Conservation (phyloP, 306 rosid species). For the Cucurbita moschata region DNA sequence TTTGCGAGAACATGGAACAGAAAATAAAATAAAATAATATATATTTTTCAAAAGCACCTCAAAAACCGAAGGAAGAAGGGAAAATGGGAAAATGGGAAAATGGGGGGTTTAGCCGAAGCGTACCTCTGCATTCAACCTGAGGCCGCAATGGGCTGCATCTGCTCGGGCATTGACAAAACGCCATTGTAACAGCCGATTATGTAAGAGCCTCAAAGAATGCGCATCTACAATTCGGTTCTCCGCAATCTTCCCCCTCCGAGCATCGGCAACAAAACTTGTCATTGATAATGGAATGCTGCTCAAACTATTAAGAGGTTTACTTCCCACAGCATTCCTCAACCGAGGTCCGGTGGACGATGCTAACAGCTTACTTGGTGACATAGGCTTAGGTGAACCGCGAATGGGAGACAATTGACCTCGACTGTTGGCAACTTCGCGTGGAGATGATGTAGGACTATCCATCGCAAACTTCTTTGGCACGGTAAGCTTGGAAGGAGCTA, state of each 20-base stretch:
- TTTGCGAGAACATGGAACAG: neutral
- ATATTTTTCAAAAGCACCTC: neutral
- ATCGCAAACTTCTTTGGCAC: conserved; percentile 24
- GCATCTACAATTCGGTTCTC: conserved; percentile 49
- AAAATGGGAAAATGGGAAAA: neutral
- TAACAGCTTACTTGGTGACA: conserved; percentile 50
- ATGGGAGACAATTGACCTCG: conserved; percentile 52
- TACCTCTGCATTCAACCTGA: conserved; percentile 83
- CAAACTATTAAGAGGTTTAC: conserved; percentile 23
- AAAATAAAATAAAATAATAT: neutral
- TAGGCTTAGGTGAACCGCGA: conserved; percentile 38
- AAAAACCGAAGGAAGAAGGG: neutral
- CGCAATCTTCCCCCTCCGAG: conserved; percentile 59
- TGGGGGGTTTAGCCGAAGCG: neutral
- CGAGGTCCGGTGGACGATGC: conserved; percentile 21
- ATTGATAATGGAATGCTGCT: conserved; percentile 41
- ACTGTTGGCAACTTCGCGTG: conserved; percentile 35
- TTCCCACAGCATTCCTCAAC: conserved; percentile 28
- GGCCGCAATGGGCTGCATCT: conserved; percentile 45
- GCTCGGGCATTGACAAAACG: conserved; percentile 74
- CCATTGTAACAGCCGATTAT: conserved; percentile 80
- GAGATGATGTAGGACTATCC: conserved; percentile 49
- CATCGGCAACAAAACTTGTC: conserved; percentile 55
- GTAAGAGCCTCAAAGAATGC: conserved; percentile 55
- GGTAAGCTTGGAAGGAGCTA: conserved; percentile 23